Base-by-base conservation (phyloP, 139 green algal species). In the Zygnema circumcarinatum region DNA sequence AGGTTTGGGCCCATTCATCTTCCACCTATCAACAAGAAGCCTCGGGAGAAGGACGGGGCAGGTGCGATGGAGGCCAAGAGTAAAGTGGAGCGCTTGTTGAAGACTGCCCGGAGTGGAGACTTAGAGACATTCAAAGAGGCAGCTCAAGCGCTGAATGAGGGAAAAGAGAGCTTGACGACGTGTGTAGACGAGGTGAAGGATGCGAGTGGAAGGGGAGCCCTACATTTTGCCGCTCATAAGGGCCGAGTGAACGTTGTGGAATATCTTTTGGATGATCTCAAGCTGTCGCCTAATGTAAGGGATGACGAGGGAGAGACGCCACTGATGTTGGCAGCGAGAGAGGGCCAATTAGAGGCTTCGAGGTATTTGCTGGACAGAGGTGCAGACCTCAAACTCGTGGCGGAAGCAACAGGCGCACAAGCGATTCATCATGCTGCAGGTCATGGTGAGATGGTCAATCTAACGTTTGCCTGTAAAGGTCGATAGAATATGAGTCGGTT, bases 221-320 rank as follows among this genome's bases (percentile, higher is more conserved):
- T 93, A 33, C 91, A 93, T 78, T 85, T 93, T 53, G 91, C 91
- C 25, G 90, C 90, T 1, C 76, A 42, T 35, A 38, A 85, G 31
- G 90, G 90, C 3, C 76, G 86, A 1, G 25, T 84, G 11, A 79
- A 89, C 1, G 32, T 88, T 31, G 67, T 41, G 41, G 25, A 40
- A 52, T 87, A 91, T 53, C n/a, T 91, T 40, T 29, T 91, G 36
- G 88, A 90, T 42, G 38, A 85, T 33, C 31, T 87, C 25, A 36
- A 83, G 2, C 54, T 76, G 32, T 22, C 88, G 7, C 42, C 90
- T 21, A 88, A 93, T 36, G 53, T 47, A 22, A 47, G 67, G 25
- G 89, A 92, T 47, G 39, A 53, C 2, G 76, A 81, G n/a, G 89
- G 90, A 29, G 81, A 88, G 52, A 92, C 89, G 38, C 89, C 89